phyloP scores from a whole-genome alignment of 768 basidiomycete species.

The Podaxis pistillaris region DNA sequence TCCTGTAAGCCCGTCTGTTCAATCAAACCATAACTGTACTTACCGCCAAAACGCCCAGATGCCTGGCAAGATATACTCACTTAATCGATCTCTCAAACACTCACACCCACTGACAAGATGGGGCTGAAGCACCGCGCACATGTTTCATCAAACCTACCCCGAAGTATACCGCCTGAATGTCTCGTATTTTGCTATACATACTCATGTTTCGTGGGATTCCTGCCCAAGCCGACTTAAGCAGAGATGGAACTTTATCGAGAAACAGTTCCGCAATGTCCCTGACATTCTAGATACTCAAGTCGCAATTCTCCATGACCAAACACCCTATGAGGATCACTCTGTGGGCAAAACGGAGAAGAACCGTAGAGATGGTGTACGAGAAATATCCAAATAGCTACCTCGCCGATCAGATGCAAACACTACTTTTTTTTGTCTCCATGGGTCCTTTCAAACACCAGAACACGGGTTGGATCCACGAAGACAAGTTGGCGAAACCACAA shows the following conservation, averaged over 20 bases:
- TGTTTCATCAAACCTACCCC: conserved; percentile 29
- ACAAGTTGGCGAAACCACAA: conserved; percentile 54
- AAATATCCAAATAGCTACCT: conserved; percentile 42
- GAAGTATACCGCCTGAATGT: conserved; percentile 50
- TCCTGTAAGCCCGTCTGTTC: conserved; percentile 65
- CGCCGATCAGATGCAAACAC: conserved; percentile 38
- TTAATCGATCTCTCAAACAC: conserved; percentile 44
- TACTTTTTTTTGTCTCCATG: conserved; percentile 67
- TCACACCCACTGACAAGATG: conserved; percentile 49
- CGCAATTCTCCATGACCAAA: conserved; percentile 48
- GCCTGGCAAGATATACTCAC: conserved; percentile 52
- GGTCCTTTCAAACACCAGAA: conserved; percentile 32
- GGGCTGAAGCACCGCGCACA: conserved; percentile 51
- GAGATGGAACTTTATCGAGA: conserved; percentile 47
- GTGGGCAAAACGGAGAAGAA: conserved; percentile 40
- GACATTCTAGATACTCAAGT: conserved; percentile 38
- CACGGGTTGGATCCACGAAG: conserved; percentile 41
- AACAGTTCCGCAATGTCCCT: conserved; percentile 46
- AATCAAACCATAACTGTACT: conserved; percentile 72
- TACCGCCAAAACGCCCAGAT: conserved; percentile 57
- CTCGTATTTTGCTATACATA: conserved; percentile 55
- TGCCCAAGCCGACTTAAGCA: conserved; percentile 41
- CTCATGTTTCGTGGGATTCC: conserved; percentile 67
- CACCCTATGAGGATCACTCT: conserved; percentile 65
- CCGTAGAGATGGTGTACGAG: conserved; percentile 37